A percentile compares a stretch with the other conserved stretches of the same genome.
Conservation (phyloP, 352 stramenopile genomes). For the Pythium coloratum region DNA sequence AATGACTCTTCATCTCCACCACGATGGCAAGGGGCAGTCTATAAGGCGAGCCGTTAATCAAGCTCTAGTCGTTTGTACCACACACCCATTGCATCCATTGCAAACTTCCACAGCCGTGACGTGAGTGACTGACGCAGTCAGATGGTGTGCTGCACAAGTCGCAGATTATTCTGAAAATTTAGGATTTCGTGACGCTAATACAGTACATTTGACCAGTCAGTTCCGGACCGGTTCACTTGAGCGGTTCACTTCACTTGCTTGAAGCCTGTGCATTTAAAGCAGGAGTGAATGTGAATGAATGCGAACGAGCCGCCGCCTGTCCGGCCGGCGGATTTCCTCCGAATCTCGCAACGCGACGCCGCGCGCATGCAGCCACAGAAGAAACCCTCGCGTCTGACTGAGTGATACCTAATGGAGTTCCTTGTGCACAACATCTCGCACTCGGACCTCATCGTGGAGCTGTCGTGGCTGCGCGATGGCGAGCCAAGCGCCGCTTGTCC, state of each 20-base stretch:
- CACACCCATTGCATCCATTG: no score
- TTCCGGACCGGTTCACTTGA: no score
- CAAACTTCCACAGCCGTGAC: no score
- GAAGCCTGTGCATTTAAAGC: background rate
- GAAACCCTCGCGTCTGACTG: no score
- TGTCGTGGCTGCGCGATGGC: slow-evolving; percentile 69
- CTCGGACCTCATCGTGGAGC: slow-evolving; percentile 93
- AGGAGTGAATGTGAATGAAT: background rate
- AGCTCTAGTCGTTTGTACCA: no score
- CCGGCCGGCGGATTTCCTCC: background rate
- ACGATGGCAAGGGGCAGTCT: no score
- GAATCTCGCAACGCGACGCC: slow-evolving; percentile 6
- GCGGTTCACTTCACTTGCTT: background rate
- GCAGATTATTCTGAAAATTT: background rate
- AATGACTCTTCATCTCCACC: no score
- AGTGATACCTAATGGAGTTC: slow-evolving; percentile 78
- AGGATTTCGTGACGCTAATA: background rate
- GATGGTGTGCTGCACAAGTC: background rate
- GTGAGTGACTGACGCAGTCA: no score
- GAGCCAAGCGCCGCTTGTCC: background rate
- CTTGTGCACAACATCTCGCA: slow-evolving; percentile 97
- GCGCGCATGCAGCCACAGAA: background rate
- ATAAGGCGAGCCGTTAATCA: no score
- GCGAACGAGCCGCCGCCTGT: background rate
- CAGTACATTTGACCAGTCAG: background rate